Percentiles rank a stretch among this genome's conserved stretches.
Evolutionary conservation across 768 basidiomycete species (phyloP).

Genomic region (Crepidotus variabilis): DNA sequence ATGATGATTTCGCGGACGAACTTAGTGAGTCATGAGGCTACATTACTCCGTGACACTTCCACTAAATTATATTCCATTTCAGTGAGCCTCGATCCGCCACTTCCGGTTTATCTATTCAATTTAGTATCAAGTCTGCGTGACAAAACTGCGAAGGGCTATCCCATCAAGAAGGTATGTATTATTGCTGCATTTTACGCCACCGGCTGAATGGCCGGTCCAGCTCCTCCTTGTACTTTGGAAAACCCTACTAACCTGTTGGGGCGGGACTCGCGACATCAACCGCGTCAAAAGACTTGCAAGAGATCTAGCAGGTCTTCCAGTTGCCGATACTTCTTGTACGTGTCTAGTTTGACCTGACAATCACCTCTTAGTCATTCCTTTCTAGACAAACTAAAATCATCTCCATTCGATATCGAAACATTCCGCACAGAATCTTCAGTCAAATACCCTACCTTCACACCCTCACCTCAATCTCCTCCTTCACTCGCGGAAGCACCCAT

Average conservation of each 20-base stretch:
- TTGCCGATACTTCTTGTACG: conserved; percentile 37
- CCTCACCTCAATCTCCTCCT: conserved; percentile 44
- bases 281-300: conserved; percentile 83
- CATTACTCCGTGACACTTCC: neutral
- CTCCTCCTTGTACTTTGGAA: conserved; percentile 95
- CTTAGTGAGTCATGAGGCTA: conserved; percentile 62
- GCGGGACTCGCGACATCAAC: conserved; percentile 82
- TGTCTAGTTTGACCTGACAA: neutral
- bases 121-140: conserved; percentile 89
- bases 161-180: conserved; percentile 83
- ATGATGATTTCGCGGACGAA: conserved; percentile 95
- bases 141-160: conserved; percentile 92
- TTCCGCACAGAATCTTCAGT: conserved; percentile 90
- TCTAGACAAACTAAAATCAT: conserved; percentile 72
- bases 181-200: conserved; percentile 1
- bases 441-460: conserved; percentile 93
- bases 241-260: conserved; percentile 84
- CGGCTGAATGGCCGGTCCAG: conserved; percentile 34
- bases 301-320: conserved; percentile 77
- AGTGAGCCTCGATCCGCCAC: conserved; percentile 96
- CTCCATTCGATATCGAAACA: conserved; percentile 84
- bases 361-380: neutral
- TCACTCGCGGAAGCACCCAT: conserved; percentile 30
- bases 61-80: neutral
- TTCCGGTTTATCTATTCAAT: conserved; percentile 90